phyloP scores from a whole-genome alignment of 1,139 yeast species.

The Geotrichum carabidarum region DNA sequence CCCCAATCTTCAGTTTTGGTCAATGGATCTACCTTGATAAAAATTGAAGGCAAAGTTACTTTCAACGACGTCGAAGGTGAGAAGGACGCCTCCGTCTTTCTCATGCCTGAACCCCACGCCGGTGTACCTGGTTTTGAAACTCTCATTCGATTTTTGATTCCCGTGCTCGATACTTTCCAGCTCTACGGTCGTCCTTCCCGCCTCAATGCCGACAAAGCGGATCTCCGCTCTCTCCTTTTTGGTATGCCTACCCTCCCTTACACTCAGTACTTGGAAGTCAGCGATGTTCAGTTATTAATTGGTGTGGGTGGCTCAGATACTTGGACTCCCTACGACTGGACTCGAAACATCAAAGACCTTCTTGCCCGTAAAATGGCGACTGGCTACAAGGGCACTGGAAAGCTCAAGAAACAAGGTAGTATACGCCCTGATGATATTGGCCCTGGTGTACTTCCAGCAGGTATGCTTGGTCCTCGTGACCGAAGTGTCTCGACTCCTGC shows the following conservation, averaged over 20 bases:
- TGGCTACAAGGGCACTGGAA: conserved; percentile 84
- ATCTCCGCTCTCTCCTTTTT: conserved; percentile 71
- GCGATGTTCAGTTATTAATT: conserved; percentile 47
- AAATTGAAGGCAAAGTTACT: conserved; percentile 73
- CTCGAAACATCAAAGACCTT: conserved; percentile 54
- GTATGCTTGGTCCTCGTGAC: not conserved
- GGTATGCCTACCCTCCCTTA: conserved; percentile 89
- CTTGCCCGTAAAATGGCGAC: conserved; percentile 57
- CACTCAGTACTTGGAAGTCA: conserved; percentile 70
- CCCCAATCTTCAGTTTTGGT: conserved; percentile 78
- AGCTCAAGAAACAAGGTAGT: conserved; percentile 10
- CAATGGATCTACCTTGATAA: conserved; percentile 81
- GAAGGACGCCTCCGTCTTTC: conserved; percentile 71
- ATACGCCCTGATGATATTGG: not conserved
- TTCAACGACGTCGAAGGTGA: conserved; percentile 56
- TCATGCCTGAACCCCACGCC: conserved; percentile 93
- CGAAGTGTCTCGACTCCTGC: not conserved
- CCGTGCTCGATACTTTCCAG: conserved; percentile 78
- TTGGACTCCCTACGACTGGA: conserved; percentile 76
- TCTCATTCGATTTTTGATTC: conserved; percentile 77
- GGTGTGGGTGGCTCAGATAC: conserved; percentile 40
- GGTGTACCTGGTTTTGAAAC: conserved; percentile 95
- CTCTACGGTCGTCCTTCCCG: conserved; percentile 88
- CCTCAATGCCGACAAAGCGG: conserved; percentile 81
- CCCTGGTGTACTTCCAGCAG: not conserved